A percentile compares a stretch with the other conserved stretches of the same genome.
phyloP scores from a whole-genome alignment of 805 yeast species.

The Metschnikowia proteae region DNA sequence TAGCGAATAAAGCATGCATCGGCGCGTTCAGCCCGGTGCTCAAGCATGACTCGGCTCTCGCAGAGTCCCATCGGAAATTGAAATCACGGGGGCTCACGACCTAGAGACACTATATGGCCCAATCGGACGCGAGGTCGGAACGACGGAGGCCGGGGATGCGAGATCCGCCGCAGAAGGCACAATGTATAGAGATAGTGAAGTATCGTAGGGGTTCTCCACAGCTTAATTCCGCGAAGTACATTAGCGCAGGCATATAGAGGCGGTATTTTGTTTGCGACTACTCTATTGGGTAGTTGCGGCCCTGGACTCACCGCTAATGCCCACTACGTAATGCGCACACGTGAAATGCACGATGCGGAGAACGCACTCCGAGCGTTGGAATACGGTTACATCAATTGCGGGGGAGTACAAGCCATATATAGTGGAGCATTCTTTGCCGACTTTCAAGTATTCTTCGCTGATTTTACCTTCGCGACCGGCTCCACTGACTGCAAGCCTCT shows the following conservation, averaged over 20 bases:
- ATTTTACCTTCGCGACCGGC: background rate
- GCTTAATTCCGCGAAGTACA: slow-evolving; percentile 3
- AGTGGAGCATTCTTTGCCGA: background rate
- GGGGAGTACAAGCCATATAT: background rate
- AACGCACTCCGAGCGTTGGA: slow-evolving; percentile 4
- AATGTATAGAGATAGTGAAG: background rate
- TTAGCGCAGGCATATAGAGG: background rate
- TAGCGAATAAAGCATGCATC: background rate
- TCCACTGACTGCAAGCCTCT: background rate
- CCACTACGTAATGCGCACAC: slow-evolving; percentile 1
- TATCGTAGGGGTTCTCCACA: slow-evolving; percentile 1
- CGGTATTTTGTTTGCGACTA: slow-evolving; percentile 4
- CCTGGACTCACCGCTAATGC: background rate
- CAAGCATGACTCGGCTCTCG: background rate
- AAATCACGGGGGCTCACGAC: too few relatives aligned
- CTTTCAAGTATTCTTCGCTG: background rate
- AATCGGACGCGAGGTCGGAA: background rate
- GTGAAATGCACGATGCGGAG: slow-evolving; percentile 6
- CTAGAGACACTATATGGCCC: background rate
- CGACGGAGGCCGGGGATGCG: background rate
- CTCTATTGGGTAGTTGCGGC: slow-evolving; percentile 5
- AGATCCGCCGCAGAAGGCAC: background rate
- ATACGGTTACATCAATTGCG: background rate
- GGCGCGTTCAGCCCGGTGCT: background rate
- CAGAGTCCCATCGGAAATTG: background rate